phyloP scores from a whole-genome alignment of 139 green algal genomes.

The Chlorella sp. region DNA sequence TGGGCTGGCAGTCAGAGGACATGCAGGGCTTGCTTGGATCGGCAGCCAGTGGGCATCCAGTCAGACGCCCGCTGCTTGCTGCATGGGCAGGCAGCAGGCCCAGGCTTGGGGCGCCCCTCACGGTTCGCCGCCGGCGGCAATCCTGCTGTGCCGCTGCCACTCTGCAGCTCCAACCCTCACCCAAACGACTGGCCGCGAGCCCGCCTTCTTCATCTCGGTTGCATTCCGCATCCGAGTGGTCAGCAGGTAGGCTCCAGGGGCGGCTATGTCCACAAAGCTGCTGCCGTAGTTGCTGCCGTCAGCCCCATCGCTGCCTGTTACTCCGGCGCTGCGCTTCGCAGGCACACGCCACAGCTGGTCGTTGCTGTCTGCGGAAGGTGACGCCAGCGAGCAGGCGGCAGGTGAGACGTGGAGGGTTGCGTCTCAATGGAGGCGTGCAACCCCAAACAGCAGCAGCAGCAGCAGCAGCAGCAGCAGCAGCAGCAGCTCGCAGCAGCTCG shows the following conservation, averaged over 20 bases:
- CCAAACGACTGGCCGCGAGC: no score
- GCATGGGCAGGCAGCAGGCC: neutral
- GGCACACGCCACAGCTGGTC: neutral
- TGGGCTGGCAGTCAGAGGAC: no score
- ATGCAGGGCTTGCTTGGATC: no score
- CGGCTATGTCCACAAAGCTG: neutral
- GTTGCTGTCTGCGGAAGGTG: neutral
- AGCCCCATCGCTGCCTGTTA: neutral
- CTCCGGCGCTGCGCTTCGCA: no score
- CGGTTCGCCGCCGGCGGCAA: no score
- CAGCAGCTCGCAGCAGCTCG: no score
- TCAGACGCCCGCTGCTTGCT: neutral
- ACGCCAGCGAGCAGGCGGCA: neutral
- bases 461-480: no score
- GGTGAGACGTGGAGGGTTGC: no score
- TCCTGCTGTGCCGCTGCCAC: neutral
- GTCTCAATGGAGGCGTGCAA: no score
- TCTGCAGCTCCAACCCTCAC: neutral
- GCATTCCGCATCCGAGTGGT: neutral
- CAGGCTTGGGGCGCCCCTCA: no score
- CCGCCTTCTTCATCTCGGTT: neutral
- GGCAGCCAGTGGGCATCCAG: no score
- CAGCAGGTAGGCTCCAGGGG: neutral
- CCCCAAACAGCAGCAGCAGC: no score
- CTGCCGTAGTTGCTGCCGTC: constrained; percentile 4